Evolutionary conservation across 73 alveolate genomes (phyloP).

Genomic region (Paramecium bursaria): DNA sequence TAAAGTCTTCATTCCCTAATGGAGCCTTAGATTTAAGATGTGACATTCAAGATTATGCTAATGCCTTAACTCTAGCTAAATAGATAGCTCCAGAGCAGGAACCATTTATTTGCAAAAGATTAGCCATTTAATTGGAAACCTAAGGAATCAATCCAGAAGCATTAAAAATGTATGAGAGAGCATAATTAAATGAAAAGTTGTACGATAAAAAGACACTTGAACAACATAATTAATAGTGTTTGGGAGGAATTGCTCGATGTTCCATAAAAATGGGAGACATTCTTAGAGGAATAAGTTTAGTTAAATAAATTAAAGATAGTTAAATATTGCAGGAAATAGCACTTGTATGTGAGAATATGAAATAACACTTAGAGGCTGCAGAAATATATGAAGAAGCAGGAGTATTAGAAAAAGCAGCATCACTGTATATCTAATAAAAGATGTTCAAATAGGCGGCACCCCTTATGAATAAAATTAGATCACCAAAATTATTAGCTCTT

Average conservation of each 20-base stretch:
- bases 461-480: slow-evolving; percentile 86
- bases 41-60: slow-evolving; percentile 95
- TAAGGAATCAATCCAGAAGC: slow-evolving; percentile 96
- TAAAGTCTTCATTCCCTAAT: slow-evolving; percentile 90
- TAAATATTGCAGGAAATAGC: slow-evolving; percentile 81
- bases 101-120: slow-evolving; percentile 92
- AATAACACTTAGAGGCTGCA: slow-evolving; percentile 95
- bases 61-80: slow-evolving; percentile 92
- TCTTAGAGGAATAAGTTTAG: slow-evolving; percentile 94
- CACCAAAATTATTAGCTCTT: slow-evolving; percentile 96
- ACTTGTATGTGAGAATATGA: slow-evolving; percentile 87
- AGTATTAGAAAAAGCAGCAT: slow-evolving; percentile 98
- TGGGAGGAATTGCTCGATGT: slow-evolving; percentile 99
- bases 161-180: slow-evolving; percentile 91
- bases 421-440: slow-evolving; percentile 87
- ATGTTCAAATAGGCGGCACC: slow-evolving; percentile 91
- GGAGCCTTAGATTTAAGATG: slow-evolving; percentile 97
- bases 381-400: slow-evolving; percentile 96
- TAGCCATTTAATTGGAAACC: slow-evolving; percentile 94
- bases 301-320: slow-evolving; percentile 92
- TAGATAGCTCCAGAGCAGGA: slow-evolving; percentile 90
- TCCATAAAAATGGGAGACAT: slow-evolving; percentile 97
- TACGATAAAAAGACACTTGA: slow-evolving; percentile 78
- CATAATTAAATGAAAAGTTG: slow-evolving; percentile 77
- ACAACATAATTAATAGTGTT: slow-evolving; percentile 88